Conservation (phyloP, 2,329 filamentous ascomycete species). For the Simplicillium aogashimaense region DNA sequence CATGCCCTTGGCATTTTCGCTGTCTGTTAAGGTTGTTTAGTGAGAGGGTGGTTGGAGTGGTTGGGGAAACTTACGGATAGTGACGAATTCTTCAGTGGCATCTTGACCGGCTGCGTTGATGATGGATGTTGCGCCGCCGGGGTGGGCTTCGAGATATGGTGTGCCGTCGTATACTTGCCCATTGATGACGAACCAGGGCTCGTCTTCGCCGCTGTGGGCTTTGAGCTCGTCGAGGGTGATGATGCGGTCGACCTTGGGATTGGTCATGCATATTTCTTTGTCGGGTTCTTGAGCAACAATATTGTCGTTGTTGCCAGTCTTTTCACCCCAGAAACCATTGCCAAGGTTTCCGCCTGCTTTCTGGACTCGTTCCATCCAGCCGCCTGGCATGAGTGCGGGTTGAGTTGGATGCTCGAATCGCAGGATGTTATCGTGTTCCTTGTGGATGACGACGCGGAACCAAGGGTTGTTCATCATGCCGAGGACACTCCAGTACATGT, state of each 20-base stretch:
- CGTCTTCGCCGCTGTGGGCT: constrained; percentile 51
- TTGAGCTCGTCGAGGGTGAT: constrained; percentile 66
- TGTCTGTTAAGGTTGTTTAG: constrained; percentile 47
- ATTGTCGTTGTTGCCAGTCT: constrained; percentile 36
- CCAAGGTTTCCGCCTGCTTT: constrained; percentile 68
- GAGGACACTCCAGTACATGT: constrained; percentile 93
- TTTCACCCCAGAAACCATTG: constrained; percentile 82
- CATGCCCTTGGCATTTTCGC: constrained; percentile 86
- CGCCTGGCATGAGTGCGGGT: constrained; percentile 63
- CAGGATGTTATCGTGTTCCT: constrained; percentile 49
- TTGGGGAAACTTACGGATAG: constrained; percentile 61
- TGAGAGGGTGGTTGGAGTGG: not conserved
- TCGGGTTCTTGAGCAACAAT: constrained; percentile 34
- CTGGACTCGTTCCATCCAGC: constrained; percentile 92
- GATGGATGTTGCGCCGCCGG: constrained; percentile 80
- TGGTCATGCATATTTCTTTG: constrained; percentile 69
- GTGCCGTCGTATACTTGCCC: constrained; percentile 87
- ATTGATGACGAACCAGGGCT: constrained; percentile 82
- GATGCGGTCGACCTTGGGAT: constrained; percentile 48
- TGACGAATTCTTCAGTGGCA: constrained; percentile 79
- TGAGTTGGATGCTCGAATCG: constrained; percentile 85
- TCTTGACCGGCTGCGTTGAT: constrained; percentile 73
- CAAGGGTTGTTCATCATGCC: constrained; percentile 99
- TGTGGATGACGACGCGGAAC: constrained; percentile 72
- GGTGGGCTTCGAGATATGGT: constrained; percentile 68